phyloP scores from a whole-genome alignment of 78 protist species.

The Guillardia theta region DNA sequence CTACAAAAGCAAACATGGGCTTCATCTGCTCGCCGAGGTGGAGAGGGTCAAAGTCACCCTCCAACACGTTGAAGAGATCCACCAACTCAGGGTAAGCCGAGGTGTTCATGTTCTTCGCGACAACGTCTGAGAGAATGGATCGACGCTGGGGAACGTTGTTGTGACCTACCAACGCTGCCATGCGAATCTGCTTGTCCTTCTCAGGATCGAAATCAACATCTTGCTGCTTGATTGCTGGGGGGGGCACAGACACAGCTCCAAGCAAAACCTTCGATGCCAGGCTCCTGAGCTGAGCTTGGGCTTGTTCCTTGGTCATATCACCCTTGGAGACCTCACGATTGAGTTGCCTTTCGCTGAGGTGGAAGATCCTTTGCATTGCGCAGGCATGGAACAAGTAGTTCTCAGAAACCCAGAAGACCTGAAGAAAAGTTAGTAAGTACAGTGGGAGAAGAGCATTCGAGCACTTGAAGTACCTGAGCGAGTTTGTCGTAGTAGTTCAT shows the following conservation, averaged over 20 bases:
- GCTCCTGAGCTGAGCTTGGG: not conserved
- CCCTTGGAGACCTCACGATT: constrained; percentile 43
- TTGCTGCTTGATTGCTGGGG: constrained; percentile 12
- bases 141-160: not conserved
- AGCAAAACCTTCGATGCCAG: not conserved
- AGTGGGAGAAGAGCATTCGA: not conserved
- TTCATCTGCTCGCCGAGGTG: constrained; percentile 33
- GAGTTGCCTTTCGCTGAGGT: not conserved
- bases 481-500: constrained; percentile 64
- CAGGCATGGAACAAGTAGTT: constrained; percentile 73
- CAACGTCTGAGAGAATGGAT: constrained; percentile 28
- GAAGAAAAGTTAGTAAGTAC: not conserved
- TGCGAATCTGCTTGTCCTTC: constrained; percentile 49
- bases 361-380: not conserved
- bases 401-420: constrained; percentile 78
- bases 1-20: constrained; percentile 53
- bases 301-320: not conserved
- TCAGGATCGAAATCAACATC: constrained; percentile 31
- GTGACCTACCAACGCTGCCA: constrained; percentile 38
- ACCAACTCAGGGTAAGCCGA: constrained; percentile 56
- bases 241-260: not conserved
- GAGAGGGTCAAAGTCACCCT: constrained; percentile 56
- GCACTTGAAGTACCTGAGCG: not conserved
- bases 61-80: constrained; percentile 30
- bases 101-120: not conserved